Conservation (phyloP, 371 early-diverging fungal species). For the Sporodiniella umbellata region DNA sequence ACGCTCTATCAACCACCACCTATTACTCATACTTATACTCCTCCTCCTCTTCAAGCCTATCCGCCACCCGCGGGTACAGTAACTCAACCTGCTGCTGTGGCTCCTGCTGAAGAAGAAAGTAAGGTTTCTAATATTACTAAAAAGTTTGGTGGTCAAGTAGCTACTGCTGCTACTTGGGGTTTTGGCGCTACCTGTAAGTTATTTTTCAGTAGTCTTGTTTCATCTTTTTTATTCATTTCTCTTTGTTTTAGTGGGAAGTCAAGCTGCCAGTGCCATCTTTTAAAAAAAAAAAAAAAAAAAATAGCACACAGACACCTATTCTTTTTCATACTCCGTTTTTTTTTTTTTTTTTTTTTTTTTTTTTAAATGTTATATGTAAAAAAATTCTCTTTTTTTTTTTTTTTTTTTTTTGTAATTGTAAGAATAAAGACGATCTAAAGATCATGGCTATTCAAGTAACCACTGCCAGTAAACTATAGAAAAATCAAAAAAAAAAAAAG, state of each 20-base stretch:
- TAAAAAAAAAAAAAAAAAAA: slow-evolving; percentile 10
- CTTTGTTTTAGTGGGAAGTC: slow-evolving; percentile 29
- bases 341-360: not conserved
- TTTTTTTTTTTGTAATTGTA: not conserved
- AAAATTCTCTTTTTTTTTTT: not conserved
- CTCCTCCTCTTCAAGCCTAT: too few species aligned
- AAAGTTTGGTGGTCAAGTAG: slow-evolving; percentile 40
- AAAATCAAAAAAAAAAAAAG: not conserved
- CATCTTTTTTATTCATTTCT: not conserved
- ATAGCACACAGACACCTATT: too few species aligned
- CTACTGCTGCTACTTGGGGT: slow-evolving; percentile 42
- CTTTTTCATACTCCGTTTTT: too few species aligned
- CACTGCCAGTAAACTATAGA: not conserved
- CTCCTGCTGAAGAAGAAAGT: slow-evolving; percentile 12
- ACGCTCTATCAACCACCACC: slow-evolving; percentile 36
- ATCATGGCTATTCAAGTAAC: slow-evolving; percentile 24
- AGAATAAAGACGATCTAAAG: slow-evolving; percentile 4
- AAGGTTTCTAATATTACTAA: slow-evolving; percentile 37
- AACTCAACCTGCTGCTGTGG: slow-evolving; percentile 4
- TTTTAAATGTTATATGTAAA: not conserved
- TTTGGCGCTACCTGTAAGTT: slow-evolving; percentile 43
- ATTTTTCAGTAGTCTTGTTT: not conserved
- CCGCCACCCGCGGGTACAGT: not conserved
- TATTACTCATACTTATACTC: slow-evolving; percentile 9
- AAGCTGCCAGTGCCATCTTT: slow-evolving; percentile 38